These are phyloP conservation scores for Lasiosphaeria ovina DNA, from an alignment of 495 filamentous ascomycete species.

Conservation along the genomic window DNA sequence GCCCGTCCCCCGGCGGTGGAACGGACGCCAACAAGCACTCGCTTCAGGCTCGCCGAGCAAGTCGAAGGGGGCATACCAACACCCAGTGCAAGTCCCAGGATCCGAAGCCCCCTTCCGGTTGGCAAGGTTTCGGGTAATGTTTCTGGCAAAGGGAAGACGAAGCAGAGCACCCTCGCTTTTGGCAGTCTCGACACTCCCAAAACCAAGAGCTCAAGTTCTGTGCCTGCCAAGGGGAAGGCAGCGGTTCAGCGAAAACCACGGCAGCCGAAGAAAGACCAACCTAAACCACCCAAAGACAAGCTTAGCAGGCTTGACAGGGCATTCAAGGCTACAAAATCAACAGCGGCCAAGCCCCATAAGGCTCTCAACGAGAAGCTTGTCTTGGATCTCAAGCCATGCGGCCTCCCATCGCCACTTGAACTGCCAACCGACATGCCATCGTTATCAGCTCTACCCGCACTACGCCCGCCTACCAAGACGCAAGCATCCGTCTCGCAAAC, in stretches of 20 bases:
- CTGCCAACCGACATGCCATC: constrained; percentile 8
- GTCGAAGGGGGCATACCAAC: constrained; percentile 56
- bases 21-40: constrained; percentile 18
- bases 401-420: constrained; percentile 24
- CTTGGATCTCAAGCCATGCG: constrained; percentile 20
- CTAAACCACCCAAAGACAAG: constrained; percentile 28
- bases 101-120: constrained; percentile 45
- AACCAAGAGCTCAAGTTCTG: constrained; percentile 13
- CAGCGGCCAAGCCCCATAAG: constrained; percentile 16
- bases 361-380: constrained; percentile 17
- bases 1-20: constrained; percentile 20
- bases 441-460: constrained; percentile 19
- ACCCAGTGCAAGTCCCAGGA: constrained; percentile 58
- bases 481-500: constrained; percentile 12
- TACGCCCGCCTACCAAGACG: constrained; percentile 22
- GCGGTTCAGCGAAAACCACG: constrained; percentile 33
- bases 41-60: constrained; percentile 21
- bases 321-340: constrained; percentile 44
- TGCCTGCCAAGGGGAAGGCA: constrained; percentile 25
- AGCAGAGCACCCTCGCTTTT: constrained; percentile 42
- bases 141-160: constrained; percentile 25
- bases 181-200: constrained; percentile 13
- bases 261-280: constrained; percentile 39
- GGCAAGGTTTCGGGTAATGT: constrained; percentile 31
- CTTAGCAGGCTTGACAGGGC: constrained; percentile 35